These are phyloP conservation scores for Basipetospora chlamydospora DNA, from an alignment of 2,329 filamentous ascomycete species.

Conservation along the genomic window DNA sequence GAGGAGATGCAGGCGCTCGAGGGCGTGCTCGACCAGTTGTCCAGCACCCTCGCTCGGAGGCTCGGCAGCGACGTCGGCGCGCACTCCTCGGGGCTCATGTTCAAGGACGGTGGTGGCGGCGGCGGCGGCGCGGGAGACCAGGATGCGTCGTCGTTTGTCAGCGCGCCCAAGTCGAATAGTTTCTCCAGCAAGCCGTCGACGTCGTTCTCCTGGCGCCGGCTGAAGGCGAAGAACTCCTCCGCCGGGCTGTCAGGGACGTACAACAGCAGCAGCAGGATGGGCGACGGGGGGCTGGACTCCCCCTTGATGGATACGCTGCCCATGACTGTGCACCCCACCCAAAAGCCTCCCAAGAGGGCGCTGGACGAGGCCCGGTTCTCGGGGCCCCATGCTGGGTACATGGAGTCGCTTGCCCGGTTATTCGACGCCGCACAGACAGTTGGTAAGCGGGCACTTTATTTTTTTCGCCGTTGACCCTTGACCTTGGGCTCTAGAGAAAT, in stretches of 20 bases:
- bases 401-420: constrained; percentile 74
- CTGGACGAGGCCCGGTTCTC: constrained; percentile 54
- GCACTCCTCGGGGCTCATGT: constrained; percentile 56
- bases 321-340: constrained; percentile 54
- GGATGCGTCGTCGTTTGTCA: too few species aligned
- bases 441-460: constrained; percentile 63
- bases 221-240: constrained; percentile 78
- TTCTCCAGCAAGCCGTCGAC: constrained; percentile 47
- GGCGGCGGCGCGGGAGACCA: constrained; percentile 27
- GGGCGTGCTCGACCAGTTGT: constrained; percentile 71
- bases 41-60: constrained; percentile 61
- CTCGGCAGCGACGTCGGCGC: constrained; percentile 88
- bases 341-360: constrained; percentile 58
- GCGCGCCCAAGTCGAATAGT: constrained; percentile 40
- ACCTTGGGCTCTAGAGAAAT: too few species aligned
- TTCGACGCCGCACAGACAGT: constrained; percentile 89
- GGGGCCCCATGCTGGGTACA: constrained; percentile 80
- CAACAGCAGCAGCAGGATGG: constrained; percentile 13
- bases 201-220: constrained; percentile 75
- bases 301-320: constrained; percentile 58
- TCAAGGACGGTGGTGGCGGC: constrained; percentile 61
- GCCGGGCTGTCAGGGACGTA: constrained; percentile 41
- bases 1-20: constrained; percentile 92
- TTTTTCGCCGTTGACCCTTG: too few species aligned
- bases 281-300: constrained; percentile 36